phyloP scores from a whole-genome alignment of 2,329 filamentous ascomycete genomes.

The Penicillium sp. region DNA sequence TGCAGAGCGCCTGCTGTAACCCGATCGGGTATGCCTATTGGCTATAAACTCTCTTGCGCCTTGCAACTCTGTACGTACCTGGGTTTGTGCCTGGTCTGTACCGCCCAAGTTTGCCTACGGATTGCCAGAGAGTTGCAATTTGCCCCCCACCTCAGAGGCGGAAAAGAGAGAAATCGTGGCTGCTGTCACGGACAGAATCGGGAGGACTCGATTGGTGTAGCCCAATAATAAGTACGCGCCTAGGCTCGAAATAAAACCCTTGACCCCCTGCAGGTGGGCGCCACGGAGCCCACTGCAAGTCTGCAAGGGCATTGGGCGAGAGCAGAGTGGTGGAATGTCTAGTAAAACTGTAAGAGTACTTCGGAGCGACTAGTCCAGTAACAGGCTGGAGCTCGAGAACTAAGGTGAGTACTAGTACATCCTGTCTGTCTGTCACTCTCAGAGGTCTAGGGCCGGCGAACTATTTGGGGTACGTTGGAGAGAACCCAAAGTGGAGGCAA shows the following conservation, averaged over 20 bases:
- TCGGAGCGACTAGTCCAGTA: background rate
- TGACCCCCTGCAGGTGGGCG: constrained; percentile 19
- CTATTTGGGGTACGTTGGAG: background rate
- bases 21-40: background rate
- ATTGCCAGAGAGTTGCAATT: background rate
- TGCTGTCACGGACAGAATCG: background rate
- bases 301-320: constrained; percentile 12
- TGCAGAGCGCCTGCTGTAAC: background rate
- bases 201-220: background rate
- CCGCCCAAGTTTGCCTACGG: background rate
- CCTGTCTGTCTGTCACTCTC: too few relatives aligned
- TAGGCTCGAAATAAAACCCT: constrained; percentile 2
- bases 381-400: background rate
- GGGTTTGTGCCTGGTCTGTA: background rate
- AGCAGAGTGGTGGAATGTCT: background rate
- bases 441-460: too few relatives aligned
- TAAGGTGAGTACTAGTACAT: too few relatives aligned
- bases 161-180: background rate
- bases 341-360: background rate
- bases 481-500: background rate
- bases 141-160: background rate
- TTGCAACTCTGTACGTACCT: background rate
- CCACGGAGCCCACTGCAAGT: constrained; percentile 15
- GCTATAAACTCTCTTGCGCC: too few relatives aligned
- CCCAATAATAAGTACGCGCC: constrained; percentile 3